Evolutionary conservation across 1,284 basidiomycete species (phyloP).

Genomic region (Phenoliferia sp.): DNA sequence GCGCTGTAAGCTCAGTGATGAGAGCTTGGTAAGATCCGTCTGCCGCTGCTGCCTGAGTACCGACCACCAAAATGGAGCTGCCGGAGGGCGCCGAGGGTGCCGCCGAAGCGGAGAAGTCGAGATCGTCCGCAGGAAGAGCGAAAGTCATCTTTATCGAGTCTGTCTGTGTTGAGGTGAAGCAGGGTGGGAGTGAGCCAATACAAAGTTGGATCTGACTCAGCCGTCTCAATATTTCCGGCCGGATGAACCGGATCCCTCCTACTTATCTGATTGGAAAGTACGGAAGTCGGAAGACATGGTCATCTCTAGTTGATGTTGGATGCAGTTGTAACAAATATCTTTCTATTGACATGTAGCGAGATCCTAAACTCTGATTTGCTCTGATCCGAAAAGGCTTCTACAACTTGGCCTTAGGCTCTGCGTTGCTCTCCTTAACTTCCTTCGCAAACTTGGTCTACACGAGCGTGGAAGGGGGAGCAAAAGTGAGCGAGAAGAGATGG

Average conservation of each 20-base stretch:
- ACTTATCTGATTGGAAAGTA: no score
- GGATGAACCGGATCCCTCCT: no score
- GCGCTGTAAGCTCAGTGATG: slow-evolving; percentile 12
- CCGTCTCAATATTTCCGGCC: no score
- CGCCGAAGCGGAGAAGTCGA: slow-evolving; percentile 17
- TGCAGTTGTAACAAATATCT: no score
- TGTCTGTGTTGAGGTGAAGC: background rate
- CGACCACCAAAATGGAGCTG: slow-evolving; percentile 17
- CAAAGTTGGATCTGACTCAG: background rate
- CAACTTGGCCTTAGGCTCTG: slow-evolving; percentile 3
- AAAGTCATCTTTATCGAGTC: background rate
- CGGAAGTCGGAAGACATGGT: no score
- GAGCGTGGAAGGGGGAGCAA: background rate
- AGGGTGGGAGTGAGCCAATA: background rate
- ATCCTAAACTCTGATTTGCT: background rate
- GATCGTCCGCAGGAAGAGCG: slow-evolving; percentile 18
- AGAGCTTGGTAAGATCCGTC: slow-evolving; percentile 31
- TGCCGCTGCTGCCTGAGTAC: slow-evolving; percentile 23
- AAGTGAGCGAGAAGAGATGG: background rate
- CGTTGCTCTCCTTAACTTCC: slow-evolving; percentile 6
- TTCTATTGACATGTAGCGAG: no score
- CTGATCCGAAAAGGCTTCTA: background rate
- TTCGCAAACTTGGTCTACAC: slow-evolving; percentile 6
- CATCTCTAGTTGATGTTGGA: no score
- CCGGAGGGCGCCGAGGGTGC: slow-evolving; percentile 1